A percentile compares a stretch with the other conserved stretches of the same genome.
Evolutionary conservation across 768 basidiomycete species (phyloP).

Genomic region (Inosperma sp.): DNA sequence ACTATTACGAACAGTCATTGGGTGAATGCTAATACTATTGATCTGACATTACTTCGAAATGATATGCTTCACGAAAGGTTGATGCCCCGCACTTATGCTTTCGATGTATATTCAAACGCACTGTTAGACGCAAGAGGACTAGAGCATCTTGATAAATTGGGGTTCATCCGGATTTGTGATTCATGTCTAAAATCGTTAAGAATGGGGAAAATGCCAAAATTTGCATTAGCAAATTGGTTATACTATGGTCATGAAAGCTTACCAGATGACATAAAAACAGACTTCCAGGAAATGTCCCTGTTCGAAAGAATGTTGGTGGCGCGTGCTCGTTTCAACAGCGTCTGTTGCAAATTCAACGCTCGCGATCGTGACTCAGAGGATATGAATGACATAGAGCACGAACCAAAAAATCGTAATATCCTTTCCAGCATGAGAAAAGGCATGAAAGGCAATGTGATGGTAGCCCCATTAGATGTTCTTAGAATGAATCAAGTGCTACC

Average conservation of each 20-base stretch:
- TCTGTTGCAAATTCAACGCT: background rate
- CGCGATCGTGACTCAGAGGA: background rate
- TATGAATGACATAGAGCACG: background rate
- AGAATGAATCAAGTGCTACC: slow-evolving; percentile 7
- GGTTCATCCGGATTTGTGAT: background rate
- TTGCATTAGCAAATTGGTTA: slow-evolving; percentile 5
- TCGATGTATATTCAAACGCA: too few species aligned
- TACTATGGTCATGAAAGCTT: slow-evolving; percentile 1
- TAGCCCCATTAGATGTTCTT: slow-evolving; percentile 7
- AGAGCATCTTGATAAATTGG: too few species aligned
- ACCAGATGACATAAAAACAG: background rate
- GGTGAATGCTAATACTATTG: too few species aligned
- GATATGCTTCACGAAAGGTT: too few species aligned
- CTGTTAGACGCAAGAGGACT: too few species aligned
- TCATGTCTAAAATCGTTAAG: background rate
- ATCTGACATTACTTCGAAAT: too few species aligned
- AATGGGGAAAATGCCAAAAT: background rate
- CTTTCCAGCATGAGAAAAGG: slow-evolving; percentile 4
- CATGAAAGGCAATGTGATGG: slow-evolving; percentile 14
- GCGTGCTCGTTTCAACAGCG: background rate
- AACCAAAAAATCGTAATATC: background rate
- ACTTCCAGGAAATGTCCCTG: background rate
- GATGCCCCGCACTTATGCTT: too few species aligned
- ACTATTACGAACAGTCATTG: too few species aligned
- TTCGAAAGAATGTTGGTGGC: slow-evolving; percentile 2